phyloP scores from a whole-genome alignment of 2,329 filamentous ascomycete species.

The Penicillium sclerotigenum region DNA sequence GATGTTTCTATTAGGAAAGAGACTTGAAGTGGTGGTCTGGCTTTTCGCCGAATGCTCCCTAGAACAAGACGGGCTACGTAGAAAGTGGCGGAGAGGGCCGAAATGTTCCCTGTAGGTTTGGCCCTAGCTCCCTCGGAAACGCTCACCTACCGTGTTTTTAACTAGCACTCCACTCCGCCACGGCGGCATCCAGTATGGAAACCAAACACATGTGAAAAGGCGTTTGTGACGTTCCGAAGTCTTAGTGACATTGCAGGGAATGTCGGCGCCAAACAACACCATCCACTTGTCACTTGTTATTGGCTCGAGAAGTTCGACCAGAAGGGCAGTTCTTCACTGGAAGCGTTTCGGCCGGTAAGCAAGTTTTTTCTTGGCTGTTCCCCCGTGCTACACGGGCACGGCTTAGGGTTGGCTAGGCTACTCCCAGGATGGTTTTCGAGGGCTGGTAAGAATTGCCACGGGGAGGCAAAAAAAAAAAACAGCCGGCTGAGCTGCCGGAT shows the following conservation, averaged over 20 bases:
- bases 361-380: slow-evolving; percentile 11
- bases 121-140: background rate
- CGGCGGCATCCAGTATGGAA: slow-evolving; percentile 16
- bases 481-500: background rate
- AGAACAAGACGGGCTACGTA: background rate
- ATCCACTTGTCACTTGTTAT: background rate
- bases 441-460: slow-evolving; percentile 5
- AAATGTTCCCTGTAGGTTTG: background rate
- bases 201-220: slow-evolving; percentile 19
- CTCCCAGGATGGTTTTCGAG: slow-evolving; percentile 14
- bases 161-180: background rate
- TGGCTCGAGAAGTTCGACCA: slow-evolving; percentile 12
- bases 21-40: slow-evolving; percentile 7
- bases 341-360: slow-evolving; percentile 16
- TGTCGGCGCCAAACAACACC: background rate
- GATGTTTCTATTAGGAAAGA: slow-evolving; percentile 19
- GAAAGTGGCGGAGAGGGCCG: background rate
- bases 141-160: slow-evolving; percentile 11
- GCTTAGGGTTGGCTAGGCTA: slow-evolving; percentile 14
- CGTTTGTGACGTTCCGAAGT: slow-evolving; percentile 16
- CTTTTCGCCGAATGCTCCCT: slow-evolving; percentile 1
- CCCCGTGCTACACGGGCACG: slow-evolving; percentile 15
- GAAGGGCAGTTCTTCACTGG: slow-evolving; percentile 17
- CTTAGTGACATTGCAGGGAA: slow-evolving; percentile 13
- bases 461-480: background rate